Percentiles rank a stretch among this genome's conserved stretches.
Evolutionary conservation across 768 basidiomycete genomes (phyloP).

Genomic region (Rickenella mellea): DNA sequence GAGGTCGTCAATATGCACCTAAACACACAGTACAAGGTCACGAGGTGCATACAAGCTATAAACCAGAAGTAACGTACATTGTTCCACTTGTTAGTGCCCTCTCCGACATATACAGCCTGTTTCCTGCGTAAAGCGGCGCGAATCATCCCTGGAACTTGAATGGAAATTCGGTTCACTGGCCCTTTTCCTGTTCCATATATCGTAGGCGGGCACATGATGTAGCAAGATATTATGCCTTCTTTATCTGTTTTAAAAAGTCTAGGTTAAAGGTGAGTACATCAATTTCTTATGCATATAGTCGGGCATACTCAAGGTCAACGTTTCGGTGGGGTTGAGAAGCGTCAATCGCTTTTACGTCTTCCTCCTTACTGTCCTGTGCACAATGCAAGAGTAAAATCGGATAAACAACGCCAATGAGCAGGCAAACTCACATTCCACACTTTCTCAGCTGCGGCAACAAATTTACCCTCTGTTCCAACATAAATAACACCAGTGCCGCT

Average conservation of each 20-base stretch:
- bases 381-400: slow-evolving; percentile 36
- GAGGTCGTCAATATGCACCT: slow-evolving; percentile 18
- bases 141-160: slow-evolving; percentile 17
- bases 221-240: slow-evolving; percentile 38
- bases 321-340: slow-evolving; percentile 36
- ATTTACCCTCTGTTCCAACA: too few relatives aligned
- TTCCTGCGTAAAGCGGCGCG: slow-evolving; percentile 10
- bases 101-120: slow-evolving; percentile 15
- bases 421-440: too few relatives aligned
- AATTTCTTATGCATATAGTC: neutral
- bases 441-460: too few relatives aligned
- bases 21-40: neutral
- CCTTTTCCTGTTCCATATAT: slow-evolving; percentile 16
- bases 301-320: slow-evolving; percentile 37
- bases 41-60: too few relatives aligned
- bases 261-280: neutral
- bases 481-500: slow-evolving; percentile 35
- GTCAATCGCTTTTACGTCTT: slow-evolving; percentile 36
- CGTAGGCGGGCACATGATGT: slow-evolving; percentile 39
- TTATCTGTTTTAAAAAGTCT: slow-evolving; percentile 40
- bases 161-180: slow-evolving; percentile 12
- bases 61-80: too few relatives aligned
- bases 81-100: slow-evolving; percentile 18
- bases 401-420: slow-evolving; percentile 31
- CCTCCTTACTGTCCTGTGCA: slow-evolving; percentile 34